Conservation (phyloP, 345 rosid species). For the Citrus unshiu region DNA sequence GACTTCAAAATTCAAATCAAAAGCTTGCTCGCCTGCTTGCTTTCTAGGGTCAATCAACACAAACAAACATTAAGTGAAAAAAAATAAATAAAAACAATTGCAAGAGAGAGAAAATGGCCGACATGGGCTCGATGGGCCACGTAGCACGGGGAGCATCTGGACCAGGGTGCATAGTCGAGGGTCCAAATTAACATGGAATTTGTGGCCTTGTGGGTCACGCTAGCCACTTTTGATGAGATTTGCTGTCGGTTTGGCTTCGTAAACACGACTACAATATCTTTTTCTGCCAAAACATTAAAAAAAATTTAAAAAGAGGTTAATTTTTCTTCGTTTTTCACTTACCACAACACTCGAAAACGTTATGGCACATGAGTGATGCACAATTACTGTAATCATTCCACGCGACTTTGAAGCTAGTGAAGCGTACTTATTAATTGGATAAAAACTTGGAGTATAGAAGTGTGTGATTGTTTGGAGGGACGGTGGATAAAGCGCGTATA, state of each 20-base stretch:
- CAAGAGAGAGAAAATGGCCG: constrained; percentile 37
- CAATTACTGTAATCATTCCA: background rate
- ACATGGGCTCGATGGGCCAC: constrained; percentile 33
- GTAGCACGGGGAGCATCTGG: constrained; percentile 52
- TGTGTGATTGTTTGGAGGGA: constrained; percentile 9
- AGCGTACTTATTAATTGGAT: background rate
- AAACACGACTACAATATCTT: background rate
- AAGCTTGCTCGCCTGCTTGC: background rate
- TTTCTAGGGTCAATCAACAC: background rate
- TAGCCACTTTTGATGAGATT: constrained; percentile 32
- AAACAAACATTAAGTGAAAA: background rate
- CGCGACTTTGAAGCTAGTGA: constrained; percentile 11
- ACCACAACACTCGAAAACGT: background rate
- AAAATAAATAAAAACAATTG: background rate
- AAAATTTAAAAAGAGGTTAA: no score
- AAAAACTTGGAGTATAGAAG: constrained; percentile 13
- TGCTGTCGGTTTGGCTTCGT: constrained; percentile 38
- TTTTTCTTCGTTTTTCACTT: background rate
- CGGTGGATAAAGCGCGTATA: constrained; percentile 34
- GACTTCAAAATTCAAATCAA: constrained; percentile 20
- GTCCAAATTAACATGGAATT: constrained; percentile 16
- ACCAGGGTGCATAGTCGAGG: constrained; percentile 27
- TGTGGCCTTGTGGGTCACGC: constrained; percentile 10
- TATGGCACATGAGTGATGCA: background rate
- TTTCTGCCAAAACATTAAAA: background rate